phyloP scores from a whole-genome alignment of 2,329 filamentous ascomycete genomes.

The Sporothrix inflata region DNA sequence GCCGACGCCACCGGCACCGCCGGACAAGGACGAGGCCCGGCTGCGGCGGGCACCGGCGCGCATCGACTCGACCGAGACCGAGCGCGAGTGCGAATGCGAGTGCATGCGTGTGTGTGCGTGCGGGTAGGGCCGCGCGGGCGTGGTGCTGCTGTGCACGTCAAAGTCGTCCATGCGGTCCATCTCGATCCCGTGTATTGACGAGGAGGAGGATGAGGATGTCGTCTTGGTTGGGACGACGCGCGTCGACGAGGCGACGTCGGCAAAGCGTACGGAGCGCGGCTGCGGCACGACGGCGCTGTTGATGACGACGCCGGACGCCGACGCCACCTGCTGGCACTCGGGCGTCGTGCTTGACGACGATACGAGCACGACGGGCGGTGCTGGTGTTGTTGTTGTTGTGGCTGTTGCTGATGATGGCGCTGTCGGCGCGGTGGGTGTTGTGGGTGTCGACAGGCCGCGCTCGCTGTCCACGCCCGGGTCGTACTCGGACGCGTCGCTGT shows the following conservation, averaged over 20 bases:
- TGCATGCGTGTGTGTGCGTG: constrained; percentile 8
- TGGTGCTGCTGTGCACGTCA: constrained; percentile 28
- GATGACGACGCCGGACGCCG: not conserved
- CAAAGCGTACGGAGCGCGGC: constrained; percentile 16
- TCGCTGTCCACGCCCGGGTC: constrained; percentile 3
- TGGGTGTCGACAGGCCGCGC: constrained; percentile 1
- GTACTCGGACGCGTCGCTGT: not conserved
- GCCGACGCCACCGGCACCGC: not conserved
- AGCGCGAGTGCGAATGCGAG: constrained; percentile 24
- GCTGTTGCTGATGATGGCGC: not conserved
- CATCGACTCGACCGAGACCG: not conserved
- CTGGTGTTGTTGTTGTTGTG: not conserved
- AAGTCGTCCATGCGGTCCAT: constrained; percentile 21
- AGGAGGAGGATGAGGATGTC: not conserved
- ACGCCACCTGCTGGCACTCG: constrained; percentile 18
- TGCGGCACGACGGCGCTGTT: not conserved
- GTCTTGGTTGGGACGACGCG: not conserved
- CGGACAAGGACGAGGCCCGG: not conserved
- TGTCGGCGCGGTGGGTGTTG: not conserved
- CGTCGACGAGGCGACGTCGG: not conserved
- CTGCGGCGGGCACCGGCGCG: constrained; percentile 13
- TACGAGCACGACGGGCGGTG: not conserved
- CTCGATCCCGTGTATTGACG: not conserved
- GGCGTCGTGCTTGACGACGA: not conserved
- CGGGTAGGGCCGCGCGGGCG: constrained; percentile 69